These are phyloP conservation scores for Persicaria maculosa DNA, from an alignment of 148 eudicot genomes.

Conservation along the genomic window DNA sequence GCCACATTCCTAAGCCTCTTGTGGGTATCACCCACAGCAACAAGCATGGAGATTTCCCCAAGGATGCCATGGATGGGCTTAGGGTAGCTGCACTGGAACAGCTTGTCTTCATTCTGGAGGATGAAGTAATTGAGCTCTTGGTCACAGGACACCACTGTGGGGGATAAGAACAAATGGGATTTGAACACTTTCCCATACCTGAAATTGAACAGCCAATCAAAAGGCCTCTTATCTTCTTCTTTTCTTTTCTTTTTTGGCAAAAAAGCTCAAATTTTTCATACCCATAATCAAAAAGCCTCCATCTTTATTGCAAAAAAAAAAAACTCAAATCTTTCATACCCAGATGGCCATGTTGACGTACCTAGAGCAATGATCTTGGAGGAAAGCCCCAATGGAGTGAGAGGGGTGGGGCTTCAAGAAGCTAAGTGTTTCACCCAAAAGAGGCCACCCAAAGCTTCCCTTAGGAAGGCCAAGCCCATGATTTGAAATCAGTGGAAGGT, in stretches of 20 bases:
- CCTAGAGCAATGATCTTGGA: slow-evolving; percentile 58
- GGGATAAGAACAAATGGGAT: slow-evolving; percentile 58
- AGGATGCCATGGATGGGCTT: slow-evolving; percentile 58
- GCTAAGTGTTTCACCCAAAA: slow-evolving; percentile 53
- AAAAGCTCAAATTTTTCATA: neutral
- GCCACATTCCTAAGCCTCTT: slow-evolving; percentile 59
- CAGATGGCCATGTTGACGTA: slow-evolving; percentile 12
- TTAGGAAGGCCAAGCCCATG: slow-evolving; percentile 29
- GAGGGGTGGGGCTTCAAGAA: slow-evolving; percentile 62
- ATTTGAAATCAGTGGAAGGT: slow-evolving; percentile 34
- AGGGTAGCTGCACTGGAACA: slow-evolving; percentile 56
- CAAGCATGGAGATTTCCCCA: slow-evolving; percentile 50
- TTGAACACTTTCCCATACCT: slow-evolving; percentile 73
- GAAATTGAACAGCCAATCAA: neutral
- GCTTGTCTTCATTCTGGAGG: slow-evolving; percentile 53
- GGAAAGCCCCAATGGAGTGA: slow-evolving; percentile 38
- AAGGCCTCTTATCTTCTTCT: neutral
- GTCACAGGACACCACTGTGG: slow-evolving; percentile 62
- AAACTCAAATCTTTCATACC: neutral
- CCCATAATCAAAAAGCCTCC: neutral
- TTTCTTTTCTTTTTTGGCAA: neutral
- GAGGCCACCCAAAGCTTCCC: slow-evolving; percentile 61
- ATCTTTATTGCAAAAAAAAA: neutral
- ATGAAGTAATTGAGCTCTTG: slow-evolving; percentile 57
- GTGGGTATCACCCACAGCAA: slow-evolving; percentile 51